These are phyloP conservation scores for Neophaeococcomyces mojaviensis DNA, from an alignment of 2,329 filamentous ascomycete genomes.

Conservation along the genomic window DNA sequence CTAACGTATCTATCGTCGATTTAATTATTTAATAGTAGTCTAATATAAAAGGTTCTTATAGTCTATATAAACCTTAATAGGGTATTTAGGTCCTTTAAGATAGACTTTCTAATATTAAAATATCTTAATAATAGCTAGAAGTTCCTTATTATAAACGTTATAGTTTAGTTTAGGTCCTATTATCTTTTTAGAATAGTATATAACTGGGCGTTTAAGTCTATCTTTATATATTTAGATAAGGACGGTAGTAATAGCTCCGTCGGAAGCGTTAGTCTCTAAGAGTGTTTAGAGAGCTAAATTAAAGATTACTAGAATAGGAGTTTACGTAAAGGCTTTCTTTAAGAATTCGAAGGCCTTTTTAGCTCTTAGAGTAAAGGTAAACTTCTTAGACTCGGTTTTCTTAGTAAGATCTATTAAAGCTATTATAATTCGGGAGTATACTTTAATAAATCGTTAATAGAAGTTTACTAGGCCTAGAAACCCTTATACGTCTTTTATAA, in stretches of 20 bases:
- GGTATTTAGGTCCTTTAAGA: conserved; percentile 11
- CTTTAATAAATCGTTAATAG: conserved; percentile 19
- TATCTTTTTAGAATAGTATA: conserved; percentile 17
- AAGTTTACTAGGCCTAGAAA: conserved; percentile 21
- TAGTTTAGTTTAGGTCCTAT: conserved; percentile 12
- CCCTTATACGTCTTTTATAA: conserved; percentile 15
- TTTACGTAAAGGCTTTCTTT: conserved; percentile 6
- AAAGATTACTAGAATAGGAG: conserved; percentile 11
- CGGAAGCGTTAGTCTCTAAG: conserved; percentile 12
- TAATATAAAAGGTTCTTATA: too few species aligned
- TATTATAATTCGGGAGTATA: conserved; percentile 12
- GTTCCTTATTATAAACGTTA: conserved; percentile 18
- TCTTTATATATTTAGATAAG: too few species aligned
- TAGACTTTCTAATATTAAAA: conserved; percentile 15
- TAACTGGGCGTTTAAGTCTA: conserved; percentile 5
- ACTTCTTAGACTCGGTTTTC: conserved; percentile 4
- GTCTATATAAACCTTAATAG: conserved; percentile 12
- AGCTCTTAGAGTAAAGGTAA: conserved; percentile 1
- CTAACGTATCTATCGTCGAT: conserved; percentile 10
- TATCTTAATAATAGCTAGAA: conserved; percentile 15
- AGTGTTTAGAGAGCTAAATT: conserved; percentile 5
- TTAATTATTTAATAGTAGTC: too few species aligned
- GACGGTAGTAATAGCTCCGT: too few species aligned
- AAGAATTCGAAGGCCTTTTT: conserved; percentile 9
- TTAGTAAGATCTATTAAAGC: too few species aligned